These are phyloP conservation scores for Termitomyces sp. DNA, from an alignment of 768 basidiomycete species.

Conservation along the genomic window DNA sequence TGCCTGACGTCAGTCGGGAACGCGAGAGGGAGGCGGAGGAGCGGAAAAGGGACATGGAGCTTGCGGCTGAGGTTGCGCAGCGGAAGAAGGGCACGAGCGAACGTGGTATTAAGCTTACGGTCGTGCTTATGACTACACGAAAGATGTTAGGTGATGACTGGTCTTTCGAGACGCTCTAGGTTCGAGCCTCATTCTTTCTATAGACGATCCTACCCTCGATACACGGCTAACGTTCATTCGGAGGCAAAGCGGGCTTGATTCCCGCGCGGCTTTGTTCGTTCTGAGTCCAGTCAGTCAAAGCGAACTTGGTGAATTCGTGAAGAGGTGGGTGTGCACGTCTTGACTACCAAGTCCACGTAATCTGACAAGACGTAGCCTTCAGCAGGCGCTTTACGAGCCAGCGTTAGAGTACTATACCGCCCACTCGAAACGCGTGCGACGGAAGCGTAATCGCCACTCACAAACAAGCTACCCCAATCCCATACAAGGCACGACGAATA, in stretches of 20 bases:
- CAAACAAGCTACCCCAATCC: constrained; percentile 53
- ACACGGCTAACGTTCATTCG: constrained; percentile 81
- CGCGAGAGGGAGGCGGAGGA: constrained; percentile 64
- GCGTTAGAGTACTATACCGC: constrained; percentile 91
- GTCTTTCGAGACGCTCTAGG: background rate
- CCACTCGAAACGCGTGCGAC: constrained; percentile 86
- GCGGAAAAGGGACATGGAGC: constrained; percentile 62
- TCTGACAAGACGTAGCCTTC: constrained; percentile 47
- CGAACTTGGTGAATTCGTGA: constrained; percentile 87
- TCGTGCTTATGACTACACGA: constrained; percentile 87
- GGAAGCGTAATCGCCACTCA: constrained; percentile 83
- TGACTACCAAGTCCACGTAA: background rate
- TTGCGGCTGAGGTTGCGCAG: constrained; percentile 74
- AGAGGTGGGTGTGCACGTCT: constrained; percentile 44
- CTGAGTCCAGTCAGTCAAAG: constrained; percentile 85
- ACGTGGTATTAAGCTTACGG: constrained; percentile 89
- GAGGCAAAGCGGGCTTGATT: constrained; percentile 83
- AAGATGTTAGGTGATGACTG: constrained; percentile 68
- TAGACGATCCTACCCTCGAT: constrained; percentile 86
- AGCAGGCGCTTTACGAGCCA: constrained; percentile 83
- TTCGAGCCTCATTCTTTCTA: background rate
- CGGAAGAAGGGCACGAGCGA: constrained; percentile 80
- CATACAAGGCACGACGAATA: constrained; percentile 34
- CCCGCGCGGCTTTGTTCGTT: constrained; percentile 90
- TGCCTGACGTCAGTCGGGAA: constrained; percentile 47